Percentiles rank a stretch among this genome's conserved stretches.
Evolutionary conservation across 306 rosid genomes (phyloP).

Genomic region (Cicer bijugum): DNA sequence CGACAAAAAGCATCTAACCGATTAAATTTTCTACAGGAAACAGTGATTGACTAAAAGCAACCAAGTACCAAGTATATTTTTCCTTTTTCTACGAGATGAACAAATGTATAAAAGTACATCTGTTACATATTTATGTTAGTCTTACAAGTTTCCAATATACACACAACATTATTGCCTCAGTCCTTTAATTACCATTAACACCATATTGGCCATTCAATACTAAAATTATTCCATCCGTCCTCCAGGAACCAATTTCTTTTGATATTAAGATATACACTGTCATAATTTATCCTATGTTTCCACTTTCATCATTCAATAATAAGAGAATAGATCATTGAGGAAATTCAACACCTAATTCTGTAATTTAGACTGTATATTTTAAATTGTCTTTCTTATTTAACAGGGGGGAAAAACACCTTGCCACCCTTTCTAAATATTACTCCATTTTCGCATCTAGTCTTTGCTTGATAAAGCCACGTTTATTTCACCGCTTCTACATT

Average conservation of each 20-base stretch:
- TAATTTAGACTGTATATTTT: not conserved
- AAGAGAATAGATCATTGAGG: not conserved
- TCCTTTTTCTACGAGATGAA: not conserved
- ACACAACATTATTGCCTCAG: not conserved
- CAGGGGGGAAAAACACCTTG: not conserved
- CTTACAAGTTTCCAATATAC: not conserved
- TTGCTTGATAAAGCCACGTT: slow-evolving; percentile 5
- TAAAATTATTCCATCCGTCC: not conserved
- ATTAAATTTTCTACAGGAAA: not conserved
- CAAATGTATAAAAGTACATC: not conserved
- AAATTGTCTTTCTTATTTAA: not conserved
- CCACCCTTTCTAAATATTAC: not conserved
- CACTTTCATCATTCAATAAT: slow-evolving; percentile 22
- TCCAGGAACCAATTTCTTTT: not conserved
- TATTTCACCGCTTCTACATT: not conserved
- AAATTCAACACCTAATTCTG: slow-evolving; percentile 8
- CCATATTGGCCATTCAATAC: not conserved
- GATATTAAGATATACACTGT: not conserved
- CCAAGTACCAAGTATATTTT: not conserved
- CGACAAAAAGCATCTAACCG: not conserved
- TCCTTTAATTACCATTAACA: not conserved
- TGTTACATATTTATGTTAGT: not conserved
- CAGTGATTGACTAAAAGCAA: not conserved
- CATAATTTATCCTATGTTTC: slow-evolving; percentile 6
- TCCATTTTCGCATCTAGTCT: not conserved